Evolutionary conservation across 2,329 filamentous ascomycete genomes (phyloP), one percentile per base, ranked within the genome.

Genomic region (Hirsutella thompsonii): DNA sequence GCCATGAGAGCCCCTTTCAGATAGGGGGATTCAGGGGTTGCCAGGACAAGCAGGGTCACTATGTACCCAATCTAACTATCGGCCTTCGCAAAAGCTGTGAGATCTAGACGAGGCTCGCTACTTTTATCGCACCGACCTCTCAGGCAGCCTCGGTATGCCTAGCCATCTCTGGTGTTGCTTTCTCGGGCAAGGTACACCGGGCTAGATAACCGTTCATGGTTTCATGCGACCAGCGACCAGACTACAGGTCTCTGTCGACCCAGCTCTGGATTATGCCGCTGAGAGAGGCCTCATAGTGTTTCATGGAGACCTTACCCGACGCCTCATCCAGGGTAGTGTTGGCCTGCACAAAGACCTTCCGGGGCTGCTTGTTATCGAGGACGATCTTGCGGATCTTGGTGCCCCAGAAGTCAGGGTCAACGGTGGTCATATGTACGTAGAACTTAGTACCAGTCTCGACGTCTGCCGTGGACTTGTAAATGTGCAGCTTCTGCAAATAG

Each of bases 381-480:
- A 90, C 83, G 45, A 84, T 74, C 37, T 83, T 76, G 42, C 90
- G 73, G 20, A 95, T 76, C 63, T 81, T 82, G 48, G 75, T 78
- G 42, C 82, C 87, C 75, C 86, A 95, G 67, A 85, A 95, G 32
- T 85, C 81, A 40, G 78, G 64, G 44, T 83, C 83, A 19, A 95
- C 89, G 20, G 73, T 68, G 8, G 89, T 94, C 71, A 94, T 89
- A 23, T 81, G 73, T 45, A 81, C 77, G 58, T 94, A 96, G 62
- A 94, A 76, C 50, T 76, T 75, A 49, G 74, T 79, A n/a, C 86
- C 90, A 2, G 71, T 73, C 50, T 81, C 73, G 16, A 90, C 72
- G 57, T 96, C 87, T 6, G 87, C 90, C 1, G 87, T 94, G 4
- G 81, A 77, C 69, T 95, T 95, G 70, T 85, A 95, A 48, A 95